Conservation (phyloP, 768 basidiomycete genomes). For the Tricholoma matsutake region DNA sequence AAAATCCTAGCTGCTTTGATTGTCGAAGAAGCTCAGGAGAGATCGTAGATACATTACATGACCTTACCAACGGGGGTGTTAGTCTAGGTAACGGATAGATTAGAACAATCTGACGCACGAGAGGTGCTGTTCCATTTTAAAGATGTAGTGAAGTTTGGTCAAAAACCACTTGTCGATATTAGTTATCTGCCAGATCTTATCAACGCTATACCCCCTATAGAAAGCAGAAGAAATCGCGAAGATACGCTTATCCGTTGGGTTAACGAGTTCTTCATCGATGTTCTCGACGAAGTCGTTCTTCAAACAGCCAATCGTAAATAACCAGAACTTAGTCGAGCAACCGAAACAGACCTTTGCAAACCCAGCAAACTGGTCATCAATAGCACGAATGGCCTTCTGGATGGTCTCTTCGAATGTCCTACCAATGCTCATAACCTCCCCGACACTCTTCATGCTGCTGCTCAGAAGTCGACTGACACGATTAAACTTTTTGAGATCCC, state of each 20-base stretch:
- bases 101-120: conserved; percentile 49
- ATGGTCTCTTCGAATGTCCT: conserved; percentile 98
- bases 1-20: conserved; percentile 95
- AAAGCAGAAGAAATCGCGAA: conserved; percentile 96
- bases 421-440: conserved; percentile 99
- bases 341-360: conserved; percentile 69
- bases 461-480: conserved; percentile 89
- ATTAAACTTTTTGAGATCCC: conserved; percentile 98
- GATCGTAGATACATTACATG: conserved; percentile 63
- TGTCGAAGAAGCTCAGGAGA: conserved; percentile 62
- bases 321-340: neutral
- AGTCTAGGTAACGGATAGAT: conserved; percentile 1
- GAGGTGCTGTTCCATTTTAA: conserved; percentile 73
- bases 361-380: conserved; percentile 92
- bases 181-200: conserved; percentile 97
- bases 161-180: conserved; percentile 99
- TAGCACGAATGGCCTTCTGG: conserved; percentile 95
- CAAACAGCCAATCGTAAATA: conserved; percentile 3
- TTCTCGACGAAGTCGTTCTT: conserved; percentile 87
- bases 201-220: conserved; percentile 88
- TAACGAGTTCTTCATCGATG: conserved; percentile 88
- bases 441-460: conserved; percentile 98
- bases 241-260: conserved; percentile 96
- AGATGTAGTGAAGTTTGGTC: conserved; percentile 81
- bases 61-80: conserved; percentile 35